phyloP scores from a whole-genome alignment of 176 grass and related monocot genomes.

The Oropetium thomaeum region DNA sequence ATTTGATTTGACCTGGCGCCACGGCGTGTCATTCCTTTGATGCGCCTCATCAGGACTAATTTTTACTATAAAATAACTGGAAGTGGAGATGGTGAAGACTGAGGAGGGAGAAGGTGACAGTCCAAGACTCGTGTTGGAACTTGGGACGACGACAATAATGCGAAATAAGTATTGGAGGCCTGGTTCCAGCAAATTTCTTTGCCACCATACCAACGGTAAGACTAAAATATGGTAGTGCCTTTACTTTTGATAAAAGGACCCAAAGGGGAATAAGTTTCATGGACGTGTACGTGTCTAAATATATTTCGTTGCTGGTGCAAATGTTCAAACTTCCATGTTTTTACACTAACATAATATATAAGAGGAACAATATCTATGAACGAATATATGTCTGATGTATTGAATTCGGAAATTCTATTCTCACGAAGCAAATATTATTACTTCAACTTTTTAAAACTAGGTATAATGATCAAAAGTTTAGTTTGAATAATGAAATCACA shows the following conservation, averaged over 20 bases:
- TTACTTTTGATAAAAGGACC: background rate
- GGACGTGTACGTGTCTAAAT: constrained; percentile 2
- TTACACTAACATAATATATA: background rate
- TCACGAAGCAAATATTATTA: background rate
- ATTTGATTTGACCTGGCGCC: constrained; percentile 47
- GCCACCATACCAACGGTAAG: constrained; percentile 6
- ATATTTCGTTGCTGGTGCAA: constrained; percentile 1
- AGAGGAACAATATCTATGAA: background rate
- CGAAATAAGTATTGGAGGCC: background rate
- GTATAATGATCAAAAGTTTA: background rate
- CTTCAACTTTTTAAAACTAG: no score
- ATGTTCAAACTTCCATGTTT: background rate
- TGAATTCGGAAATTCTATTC: background rate
- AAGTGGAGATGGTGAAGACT: constrained; percentile 33
- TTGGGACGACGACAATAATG: background rate
- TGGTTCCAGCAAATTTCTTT: background rate
- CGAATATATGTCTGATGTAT: constrained; percentile 5
- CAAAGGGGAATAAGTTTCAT: background rate
- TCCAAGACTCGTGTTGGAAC: constrained; percentile 22
- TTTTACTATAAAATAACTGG: constrained; percentile 21
- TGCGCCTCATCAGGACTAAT: background rate
- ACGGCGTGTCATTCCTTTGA: constrained; percentile 25
- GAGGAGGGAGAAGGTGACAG: constrained; percentile 36
- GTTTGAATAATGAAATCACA: background rate
- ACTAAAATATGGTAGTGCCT: constrained; percentile 12